Evolutionary conservation across 1,284 basidiomycete genomes (phyloP), one percentile per base, ranked within the genome.

Genomic region (Trametes hirsuta): DNA sequence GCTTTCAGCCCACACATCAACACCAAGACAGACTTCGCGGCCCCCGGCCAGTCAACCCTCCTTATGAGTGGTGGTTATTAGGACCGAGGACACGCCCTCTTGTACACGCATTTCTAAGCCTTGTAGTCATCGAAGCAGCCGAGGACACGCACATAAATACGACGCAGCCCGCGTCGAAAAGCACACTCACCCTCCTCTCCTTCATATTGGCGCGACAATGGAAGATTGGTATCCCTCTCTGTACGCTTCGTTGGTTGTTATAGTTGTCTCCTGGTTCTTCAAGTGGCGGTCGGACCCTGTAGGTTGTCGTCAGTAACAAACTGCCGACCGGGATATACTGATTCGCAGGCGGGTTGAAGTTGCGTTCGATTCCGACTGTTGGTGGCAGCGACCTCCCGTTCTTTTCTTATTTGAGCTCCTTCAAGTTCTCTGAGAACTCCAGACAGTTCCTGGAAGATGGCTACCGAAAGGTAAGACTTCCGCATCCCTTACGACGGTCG

Each of bases 301-400:
- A 30, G 30, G 30, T 30, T 4, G 30, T 30, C 9, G 24, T 47
- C 45, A 30, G 5, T 22, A 24, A 18, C 18, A 18, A 18, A 18
- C 18, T 18, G 18, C 18, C 18, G 18, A 18, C 18, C 18, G 18
- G 3, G 14, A 5, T n/a, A 8, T 6, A 12, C 45, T 47, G 12
- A 47, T 4, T 24, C n/a, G 3, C 35, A 2, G 30, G 30, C 8
- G 30, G 18, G 4, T 10, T 21, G 18, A 18, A 67, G 67, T 12
- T 69, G 11, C 34, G 63, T 4, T 18, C 50, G 4, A 73, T 76
- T 14, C 74, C 74, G 2, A 71, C 71, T 5, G 47, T 75, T 12
- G 73, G 71, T 0, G 61, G 67, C 14, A 65, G 66, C 2, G 62
- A 66, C 1, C 30, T 53, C 50, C 63, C 69, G 9, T 18, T 74